These are phyloP conservation scores for Zhuliangozyma blackwelliae DNA, from an alignment of 1,139 yeast genomes.

Conservation along the genomic window DNA sequence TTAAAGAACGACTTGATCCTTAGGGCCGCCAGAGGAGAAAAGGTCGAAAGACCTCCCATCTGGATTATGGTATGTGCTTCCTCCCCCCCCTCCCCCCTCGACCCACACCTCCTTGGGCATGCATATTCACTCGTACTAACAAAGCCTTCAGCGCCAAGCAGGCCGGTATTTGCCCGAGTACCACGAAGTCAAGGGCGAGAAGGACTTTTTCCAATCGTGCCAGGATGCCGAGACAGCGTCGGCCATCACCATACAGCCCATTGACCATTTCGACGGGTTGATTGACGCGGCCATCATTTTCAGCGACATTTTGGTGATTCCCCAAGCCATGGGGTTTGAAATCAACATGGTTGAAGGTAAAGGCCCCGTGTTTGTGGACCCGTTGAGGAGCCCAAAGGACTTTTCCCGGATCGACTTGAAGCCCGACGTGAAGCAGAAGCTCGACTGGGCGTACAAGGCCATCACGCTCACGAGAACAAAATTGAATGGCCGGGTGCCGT, in stretches of 20 bases:
- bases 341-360: constrained; percentile 92
- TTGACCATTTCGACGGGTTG: constrained; percentile 81
- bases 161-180: constrained; percentile 91
- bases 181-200: constrained; percentile 79
- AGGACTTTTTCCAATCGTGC: constrained; percentile 91
- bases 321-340: constrained; percentile 97
- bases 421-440: constrained; percentile 68
- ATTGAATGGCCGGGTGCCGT: constrained; percentile 85
- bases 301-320: constrained; percentile 91
- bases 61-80: constrained; percentile 79
- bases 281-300: constrained; percentile 96
- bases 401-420: constrained; percentile 53
- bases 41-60: constrained; percentile 93
- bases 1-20: constrained; percentile 84
- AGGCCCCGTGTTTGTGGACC: constrained; percentile 92
- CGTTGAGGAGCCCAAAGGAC: constrained; percentile 73
- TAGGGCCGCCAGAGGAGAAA: constrained; percentile 78
- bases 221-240: constrained; percentile 92
- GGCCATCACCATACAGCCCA: constrained; percentile 92
- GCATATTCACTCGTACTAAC: not conserved
- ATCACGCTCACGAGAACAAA: constrained; percentile 82
- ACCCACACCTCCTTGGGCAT: not conserved
- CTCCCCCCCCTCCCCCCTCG: too few relatives aligned
- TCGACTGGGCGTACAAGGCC: constrained; percentile 93
- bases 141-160: constrained; percentile 50